Evolutionary conservation across 371 early-diverging fungal genomes (phyloP), one percentile per base, ranked within the genome.

Genomic region (Mortierella sp.): DNA sequence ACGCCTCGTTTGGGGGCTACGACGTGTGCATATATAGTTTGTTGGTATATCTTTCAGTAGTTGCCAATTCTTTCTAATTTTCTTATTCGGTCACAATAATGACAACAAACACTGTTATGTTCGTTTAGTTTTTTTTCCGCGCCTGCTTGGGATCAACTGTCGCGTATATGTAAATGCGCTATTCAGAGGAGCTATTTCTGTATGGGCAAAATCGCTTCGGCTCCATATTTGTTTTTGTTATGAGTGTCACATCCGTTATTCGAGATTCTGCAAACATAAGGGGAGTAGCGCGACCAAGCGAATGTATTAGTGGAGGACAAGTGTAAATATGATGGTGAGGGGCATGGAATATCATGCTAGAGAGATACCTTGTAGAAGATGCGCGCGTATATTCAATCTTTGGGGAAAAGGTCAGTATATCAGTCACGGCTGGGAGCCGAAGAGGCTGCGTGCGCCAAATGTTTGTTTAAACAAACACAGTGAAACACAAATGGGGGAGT

Each of bases 341-440:
- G 6, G n/a, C 50, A 4, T 50, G 50, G 50, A 16, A 50, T 50
- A 11, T 45, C 15, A 1, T 45, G 45, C 45, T 4, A 45, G 11
- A 45, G 45, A 11, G 16, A n/a, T 6, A 50, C n/a, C 50, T 21
- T 6, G 36, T 36, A 36, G 36, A 36, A 3, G 36, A 36, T 36
- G 36, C 36, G 36, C 36, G 36, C n/a, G n/a, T 50, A 50, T 50
- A n/a, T 45, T 45, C n/a, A 50, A 50, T 50, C n/a, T 50, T 50
- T 50, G 50, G 50, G 50, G 50, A 43, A 43, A 15, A 15, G 4
- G 36, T 36, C 4, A 36, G 7, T 4, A 50, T n/a, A 50, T 16
- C n/a, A 50, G 50, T 50, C n/a, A 3, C 50, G 50, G 50, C 50
- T 50, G 50, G 50, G 21, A 50, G 50, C 50, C 50, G 50, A 50